Conservation (phyloP, 2,329 filamentous ascomycete species). For the Alternaria sp. region DNA sequence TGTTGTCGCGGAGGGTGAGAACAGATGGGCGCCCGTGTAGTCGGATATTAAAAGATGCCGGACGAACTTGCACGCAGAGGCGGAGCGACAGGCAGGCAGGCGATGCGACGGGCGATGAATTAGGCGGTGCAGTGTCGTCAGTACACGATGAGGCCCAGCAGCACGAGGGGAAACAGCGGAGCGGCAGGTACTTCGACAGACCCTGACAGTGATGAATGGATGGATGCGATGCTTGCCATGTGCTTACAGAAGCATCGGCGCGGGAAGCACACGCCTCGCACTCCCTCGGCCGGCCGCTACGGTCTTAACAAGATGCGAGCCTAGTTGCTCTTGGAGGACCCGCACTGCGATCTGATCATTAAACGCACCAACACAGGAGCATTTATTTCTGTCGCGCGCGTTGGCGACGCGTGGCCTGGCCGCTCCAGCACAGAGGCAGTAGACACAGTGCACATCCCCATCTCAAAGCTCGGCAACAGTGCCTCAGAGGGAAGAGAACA, state of each 20-base stretch:
- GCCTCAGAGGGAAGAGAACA: background rate
- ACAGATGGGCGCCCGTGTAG: slow-evolving; percentile 14
- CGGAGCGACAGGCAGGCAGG: slow-evolving; percentile 14
- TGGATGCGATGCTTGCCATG: slow-evolving; percentile 1
- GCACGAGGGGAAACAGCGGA: slow-evolving; percentile 7
- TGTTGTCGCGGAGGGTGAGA: slow-evolving; percentile 17
- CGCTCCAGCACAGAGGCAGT: background rate
- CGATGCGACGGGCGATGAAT: slow-evolving; percentile 12
- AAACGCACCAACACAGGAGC: background rate
- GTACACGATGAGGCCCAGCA: slow-evolving; percentile 7
- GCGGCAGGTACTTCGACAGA: slow-evolving; percentile 4
- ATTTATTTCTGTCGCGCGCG: slow-evolving; percentile 4
- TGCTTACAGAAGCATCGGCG: slow-evolving; percentile 14
- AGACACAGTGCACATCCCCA: background rate
- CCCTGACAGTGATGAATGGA: background rate
- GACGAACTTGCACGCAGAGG: slow-evolving; percentile 16
- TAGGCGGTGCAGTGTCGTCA: slow-evolving; percentile 14
- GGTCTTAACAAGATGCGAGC: slow-evolving; percentile 11
- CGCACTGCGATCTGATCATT: slow-evolving; percentile 9
- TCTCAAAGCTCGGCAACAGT: background rate
- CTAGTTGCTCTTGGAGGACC: slow-evolving; percentile 1
- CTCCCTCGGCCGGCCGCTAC: slow-evolving; percentile 15
- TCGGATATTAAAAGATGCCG: slow-evolving; percentile 16
- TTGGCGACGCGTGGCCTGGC: slow-evolving; percentile 11
- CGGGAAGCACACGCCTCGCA: slow-evolving; percentile 16